Conservation (phyloP, 2,329 filamentous ascomycete genomes). For the Colletotrichum truncatum region DNA sequence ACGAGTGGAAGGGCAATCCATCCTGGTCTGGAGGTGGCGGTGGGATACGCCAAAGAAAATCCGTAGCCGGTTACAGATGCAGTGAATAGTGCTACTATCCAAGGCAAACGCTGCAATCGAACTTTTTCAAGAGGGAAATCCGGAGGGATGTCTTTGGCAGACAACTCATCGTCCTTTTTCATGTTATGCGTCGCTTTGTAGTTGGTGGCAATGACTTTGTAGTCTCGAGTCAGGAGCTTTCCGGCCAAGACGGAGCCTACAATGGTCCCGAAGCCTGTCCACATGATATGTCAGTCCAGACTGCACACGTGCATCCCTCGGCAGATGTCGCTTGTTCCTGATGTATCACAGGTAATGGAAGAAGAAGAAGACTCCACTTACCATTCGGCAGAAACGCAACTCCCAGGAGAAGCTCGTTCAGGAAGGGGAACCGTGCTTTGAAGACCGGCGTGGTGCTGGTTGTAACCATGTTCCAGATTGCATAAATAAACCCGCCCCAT, state of each 20-base stretch:
- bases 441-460: conserved; percentile 49
- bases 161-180: conserved; percentile 36
- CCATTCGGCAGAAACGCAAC: conserved; percentile 39
- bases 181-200: conserved; percentile 29
- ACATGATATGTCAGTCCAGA: background rate
- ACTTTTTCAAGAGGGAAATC: conserved; percentile 54
- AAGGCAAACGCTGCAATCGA: conserved; percentile 48
- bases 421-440: conserved; percentile 35
- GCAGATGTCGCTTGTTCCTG: background rate
- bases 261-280: conserved; percentile 46
- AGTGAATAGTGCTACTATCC: conserved; percentile 39
- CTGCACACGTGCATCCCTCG: background rate
- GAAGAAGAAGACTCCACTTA: background rate
- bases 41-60: conserved; percentile 37
- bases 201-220: conserved; percentile 34
- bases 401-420: conserved; percentile 37
- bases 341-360: too few relatives aligned
- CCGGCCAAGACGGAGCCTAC: conserved; percentile 50
- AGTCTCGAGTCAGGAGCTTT: conserved; percentile 50
- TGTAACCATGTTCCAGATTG: conserved; percentile 58
- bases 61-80: conserved; percentile 49
- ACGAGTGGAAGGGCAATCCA: conserved; percentile 39
- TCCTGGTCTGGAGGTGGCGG: conserved; percentile 25
- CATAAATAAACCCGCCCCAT: conserved; percentile 46
- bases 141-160: conserved; percentile 35